Evolutionary conservation across 805 yeast species (phyloP).

Genomic region (Zygoascus biomembranicola): DNA sequence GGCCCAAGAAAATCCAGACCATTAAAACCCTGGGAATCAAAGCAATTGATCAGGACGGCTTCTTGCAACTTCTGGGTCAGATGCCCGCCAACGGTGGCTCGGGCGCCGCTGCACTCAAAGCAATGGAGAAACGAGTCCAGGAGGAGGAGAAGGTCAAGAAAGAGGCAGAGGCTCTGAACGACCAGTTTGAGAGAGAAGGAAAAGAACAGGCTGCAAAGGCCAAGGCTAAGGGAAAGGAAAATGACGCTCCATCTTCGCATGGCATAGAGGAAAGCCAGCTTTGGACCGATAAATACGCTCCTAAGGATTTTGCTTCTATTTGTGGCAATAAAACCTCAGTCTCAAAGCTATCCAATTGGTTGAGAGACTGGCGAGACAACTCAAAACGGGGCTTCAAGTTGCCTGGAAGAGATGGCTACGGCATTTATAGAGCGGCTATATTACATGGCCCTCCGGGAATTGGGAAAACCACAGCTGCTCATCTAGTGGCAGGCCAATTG

Average conservation of each 20-base stretch:
- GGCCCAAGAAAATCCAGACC: constrained; percentile 84
- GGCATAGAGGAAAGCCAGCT: constrained; percentile 34
- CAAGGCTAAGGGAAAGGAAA: constrained; percentile 5
- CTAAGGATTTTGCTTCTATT: constrained; percentile 61
- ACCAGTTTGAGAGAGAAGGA: constrained; percentile 26
- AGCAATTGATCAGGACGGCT: constrained; percentile 83
- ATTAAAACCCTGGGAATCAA: constrained; percentile 67
- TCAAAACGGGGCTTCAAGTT: constrained; percentile 43
- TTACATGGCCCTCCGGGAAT: constrained; percentile 92
- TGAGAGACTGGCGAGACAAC: constrained; percentile 61
- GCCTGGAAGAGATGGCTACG: constrained; percentile 57
- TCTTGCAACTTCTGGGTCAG: constrained; percentile 55
- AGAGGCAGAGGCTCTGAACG: constrained; percentile 44
- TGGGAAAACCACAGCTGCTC: constrained; percentile 90
- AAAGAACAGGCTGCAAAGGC: constrained; percentile 14
- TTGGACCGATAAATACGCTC: constrained; percentile 95
- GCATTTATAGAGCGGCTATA: constrained; percentile 71
- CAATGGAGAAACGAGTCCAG: constrained; percentile 56
- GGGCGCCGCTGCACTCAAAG: constrained; percentile 69
- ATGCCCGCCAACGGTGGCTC: constrained; percentile 94
- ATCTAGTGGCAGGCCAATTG: constrained; percentile 66
- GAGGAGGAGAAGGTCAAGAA: constrained; percentile 52
- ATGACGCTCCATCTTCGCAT: constrained; percentile 13
- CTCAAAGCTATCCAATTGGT: constrained; percentile 61
- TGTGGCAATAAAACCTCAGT: constrained; percentile 87